phyloP scores from a whole-genome alignment of 1,284 basidiomycete species.

The Apiotrichum domesticum region DNA sequence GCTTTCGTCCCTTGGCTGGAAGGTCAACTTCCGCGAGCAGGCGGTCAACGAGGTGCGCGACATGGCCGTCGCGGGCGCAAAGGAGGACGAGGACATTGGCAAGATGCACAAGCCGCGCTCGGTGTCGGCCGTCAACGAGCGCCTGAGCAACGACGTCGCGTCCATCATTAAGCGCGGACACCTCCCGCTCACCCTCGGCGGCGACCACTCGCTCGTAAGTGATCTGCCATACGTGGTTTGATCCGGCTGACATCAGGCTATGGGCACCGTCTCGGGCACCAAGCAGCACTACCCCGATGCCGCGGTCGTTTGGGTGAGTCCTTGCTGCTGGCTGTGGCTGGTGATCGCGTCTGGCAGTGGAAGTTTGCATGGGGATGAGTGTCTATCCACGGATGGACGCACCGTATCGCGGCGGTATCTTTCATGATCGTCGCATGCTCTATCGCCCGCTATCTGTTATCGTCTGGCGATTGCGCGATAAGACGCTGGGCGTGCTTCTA shows the following conservation, averaged over 20 bases:
- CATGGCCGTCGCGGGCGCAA: slow-evolving; percentile 11
- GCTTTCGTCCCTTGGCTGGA: slow-evolving; percentile 75
- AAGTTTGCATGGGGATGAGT: too few species aligned
- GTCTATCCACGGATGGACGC: too few species aligned
- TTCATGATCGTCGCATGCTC: too few species aligned
- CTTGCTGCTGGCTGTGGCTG: neutral
- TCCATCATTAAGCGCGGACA: slow-evolving; percentile 68
- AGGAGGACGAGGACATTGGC: slow-evolving; percentile 71
- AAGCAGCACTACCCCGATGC: slow-evolving; percentile 54
- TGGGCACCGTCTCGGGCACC: slow-evolving; percentile 62
- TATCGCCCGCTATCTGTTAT: too few species aligned
- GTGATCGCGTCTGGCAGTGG: too few species aligned
- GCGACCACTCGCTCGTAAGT: slow-evolving; percentile 84
- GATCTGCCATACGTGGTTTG: neutral
- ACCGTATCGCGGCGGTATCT: too few species aligned
- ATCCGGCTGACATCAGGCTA: slow-evolving; percentile 54
- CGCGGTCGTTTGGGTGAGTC: slow-evolving; percentile 74
- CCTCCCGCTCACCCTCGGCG: slow-evolving; percentile 88
- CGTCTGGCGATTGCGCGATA: too few species aligned
- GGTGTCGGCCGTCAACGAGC: slow-evolving; percentile 75
- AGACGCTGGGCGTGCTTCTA: too few species aligned
- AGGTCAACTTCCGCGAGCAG: slow-evolving; percentile 79
- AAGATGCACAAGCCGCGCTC: slow-evolving; percentile 80
- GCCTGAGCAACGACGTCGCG: slow-evolving; percentile 70
- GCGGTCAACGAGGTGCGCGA: slow-evolving; percentile 69